Evolutionary conservation across 345 rosid genomes (phyloP).

Genomic region (Acer negundo): DNA sequence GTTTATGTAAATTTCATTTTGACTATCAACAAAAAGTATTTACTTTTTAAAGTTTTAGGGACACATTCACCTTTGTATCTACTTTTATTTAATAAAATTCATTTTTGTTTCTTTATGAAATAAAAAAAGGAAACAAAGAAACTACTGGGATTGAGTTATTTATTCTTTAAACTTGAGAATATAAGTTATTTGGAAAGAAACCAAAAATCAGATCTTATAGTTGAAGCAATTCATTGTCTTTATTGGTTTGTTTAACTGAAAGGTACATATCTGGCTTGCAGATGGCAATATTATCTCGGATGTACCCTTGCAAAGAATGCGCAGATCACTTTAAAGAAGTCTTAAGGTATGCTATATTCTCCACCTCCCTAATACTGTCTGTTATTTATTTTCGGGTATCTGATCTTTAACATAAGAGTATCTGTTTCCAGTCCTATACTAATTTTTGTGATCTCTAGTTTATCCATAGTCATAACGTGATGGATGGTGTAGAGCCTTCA

Average conservation of each 20-base stretch:
- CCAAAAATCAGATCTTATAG: background rate
- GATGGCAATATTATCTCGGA: constrained; percentile 90
- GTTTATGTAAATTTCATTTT: background rate
- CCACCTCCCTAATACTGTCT: background rate
- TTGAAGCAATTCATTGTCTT: background rate
- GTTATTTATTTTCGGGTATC: background rate
- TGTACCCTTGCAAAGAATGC: constrained; percentile 96
- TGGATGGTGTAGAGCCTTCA: background rate
- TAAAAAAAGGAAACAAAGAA: background rate
- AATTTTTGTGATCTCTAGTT: background rate
- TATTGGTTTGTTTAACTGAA: constrained; percentile 8
- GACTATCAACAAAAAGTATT: background rate
- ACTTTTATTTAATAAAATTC: background rate
- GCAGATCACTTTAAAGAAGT: constrained; percentile 96
- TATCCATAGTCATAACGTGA: background rate
- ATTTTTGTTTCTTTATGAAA: no score
- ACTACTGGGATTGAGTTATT: background rate
- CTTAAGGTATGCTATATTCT: constrained; percentile 52
- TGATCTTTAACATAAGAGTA: background rate
- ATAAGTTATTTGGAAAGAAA: background rate
- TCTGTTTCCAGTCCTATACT: background rate
- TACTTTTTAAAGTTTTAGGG: no score
- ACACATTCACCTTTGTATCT: background rate
- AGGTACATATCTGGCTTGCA: constrained; percentile 32
- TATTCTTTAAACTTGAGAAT: background rate